Evolutionary conservation across 345 rosid genomes (phyloP).

Genomic region (Dovyalis caffra): DNA sequence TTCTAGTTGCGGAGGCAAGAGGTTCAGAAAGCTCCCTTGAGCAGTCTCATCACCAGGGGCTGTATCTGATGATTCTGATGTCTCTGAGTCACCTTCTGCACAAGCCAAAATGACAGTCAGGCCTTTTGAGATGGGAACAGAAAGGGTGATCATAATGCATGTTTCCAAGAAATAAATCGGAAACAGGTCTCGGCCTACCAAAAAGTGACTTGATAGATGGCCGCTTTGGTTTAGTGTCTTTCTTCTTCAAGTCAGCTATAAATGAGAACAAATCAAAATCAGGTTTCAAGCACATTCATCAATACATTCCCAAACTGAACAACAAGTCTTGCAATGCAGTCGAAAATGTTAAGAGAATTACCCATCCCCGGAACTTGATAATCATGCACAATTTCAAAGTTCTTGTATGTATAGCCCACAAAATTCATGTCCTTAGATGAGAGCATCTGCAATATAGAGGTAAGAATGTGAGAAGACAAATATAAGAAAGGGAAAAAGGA

Average conservation of each 20-base stretch:
- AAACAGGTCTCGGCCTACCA: conserved; percentile 42
- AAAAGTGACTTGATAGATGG: conserved; percentile 80
- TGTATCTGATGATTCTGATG: conserved; percentile 46
- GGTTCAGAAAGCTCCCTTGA: conserved; percentile 52
- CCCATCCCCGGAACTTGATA: conserved; percentile 86
- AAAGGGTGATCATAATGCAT: neutral
- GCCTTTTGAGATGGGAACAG: neutral
- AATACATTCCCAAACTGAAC: neutral
- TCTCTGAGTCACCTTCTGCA: conserved; percentile 52
- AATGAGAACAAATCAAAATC: conserved; percentile 4
- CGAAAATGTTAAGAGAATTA: conserved; percentile 23
- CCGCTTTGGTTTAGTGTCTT: conserved; percentile 54
- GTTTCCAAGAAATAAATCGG: neutral
- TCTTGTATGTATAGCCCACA: conserved; percentile 82
- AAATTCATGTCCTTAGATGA: conserved; percentile 79
- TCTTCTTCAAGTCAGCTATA: conserved; percentile 79
- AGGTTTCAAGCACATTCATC: neutral
- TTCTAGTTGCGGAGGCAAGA: conserved; percentile 42
- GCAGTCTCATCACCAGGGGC: conserved; percentile 23
- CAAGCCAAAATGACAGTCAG: conserved; percentile 2
- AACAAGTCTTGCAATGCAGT: neutral
- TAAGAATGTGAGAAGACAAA: neutral
- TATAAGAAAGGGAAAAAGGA: neutral
- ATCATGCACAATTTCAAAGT: conserved; percentile 79
- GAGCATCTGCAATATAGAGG: conserved; percentile 53